A percentile compares a stretch with the other conserved stretches of the same genome.
Conservation (phyloP, 768 basidiomycete genomes). For the Tylopilus rubrobrunneus region DNA sequence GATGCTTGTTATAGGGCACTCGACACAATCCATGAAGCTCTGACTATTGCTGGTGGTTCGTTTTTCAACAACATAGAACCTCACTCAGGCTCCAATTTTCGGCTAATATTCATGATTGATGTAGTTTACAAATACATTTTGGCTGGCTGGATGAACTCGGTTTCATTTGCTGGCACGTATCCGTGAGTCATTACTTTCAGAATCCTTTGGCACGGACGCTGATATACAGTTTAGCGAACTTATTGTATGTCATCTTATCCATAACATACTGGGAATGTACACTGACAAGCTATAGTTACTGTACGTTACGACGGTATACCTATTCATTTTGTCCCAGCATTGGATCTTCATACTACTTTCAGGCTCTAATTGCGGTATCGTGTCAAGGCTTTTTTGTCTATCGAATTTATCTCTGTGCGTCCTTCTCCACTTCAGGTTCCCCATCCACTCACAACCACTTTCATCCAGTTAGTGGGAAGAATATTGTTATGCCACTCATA, state of each 20-base stretch:
- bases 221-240: not conserved
- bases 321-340: not conserved
- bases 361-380: slow-evolving; percentile 1
- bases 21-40: slow-evolving; percentile 4
- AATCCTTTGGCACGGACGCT: no score
- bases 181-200: not conserved
- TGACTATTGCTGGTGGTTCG: slow-evolving; percentile 9
- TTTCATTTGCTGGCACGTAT: not conserved
- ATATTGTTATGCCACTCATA: not conserved
- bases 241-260: not conserved
- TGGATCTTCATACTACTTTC: not conserved
- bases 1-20: not conserved
- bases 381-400: slow-evolving; percentile 12
- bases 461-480: slow-evolving; percentile 7
- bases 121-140: slow-evolving; percentile 9
- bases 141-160: not conserved
- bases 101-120: not conserved
- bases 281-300: slow-evolving; percentile 1
- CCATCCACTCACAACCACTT: not conserved
- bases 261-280: not conserved
- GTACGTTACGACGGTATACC: slow-evolving; percentile 2
- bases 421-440: not conserved
- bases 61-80: not conserved
- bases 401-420: slow-evolving; percentile 15
- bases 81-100: no score